Conservation (phyloP, 225 moss, liverwort and hornwort genomes). For the Physcomitrium patens region DNA sequence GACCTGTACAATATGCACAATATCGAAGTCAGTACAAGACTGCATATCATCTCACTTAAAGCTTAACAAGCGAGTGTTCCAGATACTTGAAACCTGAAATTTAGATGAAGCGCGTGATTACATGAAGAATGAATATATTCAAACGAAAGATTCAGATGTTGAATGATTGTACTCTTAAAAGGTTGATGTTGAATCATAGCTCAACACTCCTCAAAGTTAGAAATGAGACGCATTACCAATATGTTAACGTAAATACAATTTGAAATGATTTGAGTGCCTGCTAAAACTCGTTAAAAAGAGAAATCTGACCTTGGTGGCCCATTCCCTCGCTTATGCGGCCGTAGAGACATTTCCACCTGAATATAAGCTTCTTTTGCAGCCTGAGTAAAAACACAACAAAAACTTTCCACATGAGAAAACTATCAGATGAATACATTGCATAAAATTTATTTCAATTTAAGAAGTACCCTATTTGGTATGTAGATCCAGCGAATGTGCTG, state of each 20-base stretch:
- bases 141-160: neutral
- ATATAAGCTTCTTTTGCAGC: slow-evolving; percentile 66
- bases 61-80: no score
- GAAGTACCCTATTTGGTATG: neutral
- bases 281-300: neutral
- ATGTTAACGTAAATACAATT: neutral
- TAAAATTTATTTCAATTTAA: neutral
- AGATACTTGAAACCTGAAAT: neutral
- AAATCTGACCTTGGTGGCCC: slow-evolving; percentile 50
- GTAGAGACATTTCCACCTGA: slow-evolving; percentile 55
- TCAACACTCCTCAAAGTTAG: neutral
- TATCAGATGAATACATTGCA: slow-evolving; percentile 2
- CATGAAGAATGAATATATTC: neutral
- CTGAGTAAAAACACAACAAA: slow-evolving; percentile 34
- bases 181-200: no score
- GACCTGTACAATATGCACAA: slow-evolving; percentile 42
- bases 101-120: slow-evolving; percentile 5
- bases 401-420: slow-evolving; percentile 12
- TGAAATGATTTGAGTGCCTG: slow-evolving; percentile 8
- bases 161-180: neutral
- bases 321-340: slow-evolving; percentile 58
- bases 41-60: neutral
- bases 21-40: slow-evolving; percentile 1
- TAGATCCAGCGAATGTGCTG: slow-evolving; percentile 7
- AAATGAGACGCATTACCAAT: neutral